Conservation (phyloP, 1,284 basidiomycete species). For the Boletus calvinii region DNA sequence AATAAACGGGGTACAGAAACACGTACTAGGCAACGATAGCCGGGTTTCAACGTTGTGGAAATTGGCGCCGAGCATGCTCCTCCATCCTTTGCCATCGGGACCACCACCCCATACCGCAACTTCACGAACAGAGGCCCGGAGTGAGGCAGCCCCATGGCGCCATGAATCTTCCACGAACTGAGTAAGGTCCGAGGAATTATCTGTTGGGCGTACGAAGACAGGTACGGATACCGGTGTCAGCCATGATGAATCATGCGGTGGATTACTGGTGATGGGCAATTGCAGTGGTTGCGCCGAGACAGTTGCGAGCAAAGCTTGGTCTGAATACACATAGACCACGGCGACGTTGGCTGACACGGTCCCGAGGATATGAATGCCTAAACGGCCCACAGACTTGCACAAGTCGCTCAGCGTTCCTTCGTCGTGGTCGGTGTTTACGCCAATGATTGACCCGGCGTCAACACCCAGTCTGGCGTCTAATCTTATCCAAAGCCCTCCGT, state of each 20-base stretch:
- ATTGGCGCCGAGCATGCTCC: constrained; percentile 41
- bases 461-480: constrained; percentile 59
- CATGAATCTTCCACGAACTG: constrained; percentile 60
- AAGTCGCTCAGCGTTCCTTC: constrained; percentile 42
- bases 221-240: constrained; percentile 53
- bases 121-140: constrained; percentile 43
- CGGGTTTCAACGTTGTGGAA: constrained; percentile 46
- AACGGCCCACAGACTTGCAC: constrained; percentile 66
- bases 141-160: constrained; percentile 48
- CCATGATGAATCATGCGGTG: constrained; percentile 57
- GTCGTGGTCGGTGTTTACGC: constrained; percentile 46
- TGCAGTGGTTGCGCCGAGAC: constrained; percentile 48
- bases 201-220: constrained; percentile 54
- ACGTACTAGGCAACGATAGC: constrained; percentile 55
- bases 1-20: constrained; percentile 6
- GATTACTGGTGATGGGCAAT: constrained; percentile 56
- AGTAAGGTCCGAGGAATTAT: constrained; percentile 47
- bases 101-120: constrained; percentile 54
- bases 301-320: constrained; percentile 44
- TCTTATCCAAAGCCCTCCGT: constrained; percentile 58
- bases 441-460: constrained; percentile 61
- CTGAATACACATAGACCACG: constrained; percentile 47
- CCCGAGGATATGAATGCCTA: constrained; percentile 57
- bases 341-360: constrained; percentile 55
- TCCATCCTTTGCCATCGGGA: constrained; percentile 47